Evolutionary conservation across 441 rosid species (phyloP), one percentile per base, ranked within the genome.

Genomic region (Arabidopsis hybrid): DNA sequence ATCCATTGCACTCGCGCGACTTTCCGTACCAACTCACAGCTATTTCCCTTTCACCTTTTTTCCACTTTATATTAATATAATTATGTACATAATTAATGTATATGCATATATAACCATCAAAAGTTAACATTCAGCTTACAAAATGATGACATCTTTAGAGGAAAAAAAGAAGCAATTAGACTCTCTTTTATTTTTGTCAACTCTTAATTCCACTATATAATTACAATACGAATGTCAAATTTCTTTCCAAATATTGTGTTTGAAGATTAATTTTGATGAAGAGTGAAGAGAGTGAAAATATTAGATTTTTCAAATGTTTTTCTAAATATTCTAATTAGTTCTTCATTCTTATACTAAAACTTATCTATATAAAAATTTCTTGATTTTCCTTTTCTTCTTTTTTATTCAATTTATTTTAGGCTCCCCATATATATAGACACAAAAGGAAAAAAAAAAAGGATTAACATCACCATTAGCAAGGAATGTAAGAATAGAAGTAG

Each of bases 11-110:
- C 39, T 60, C 52, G 26, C 26, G 26, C 26, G 29, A 34, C 62
- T 40, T 21, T 67, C 47, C 78, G 62, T 66, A 74, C 78, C 78
- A 74, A 74, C 55, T 46, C 67, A 39, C 35, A 39, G 60, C 66
- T 65, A 17, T 49, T 31, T 66, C 53, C 36, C 72, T 65, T 47
- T 39, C 60, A 66, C 60, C 36, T 38, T 57, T 73, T 43, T 46
- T n/a, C 51, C 38, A 46, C 36, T 17, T 36, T 49, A 49, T 47
- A 47, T 12, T 12, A 4, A 1, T 42, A 42, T 42, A 12, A 11
- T 42, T 2, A 13, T 43, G 5, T n/a, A n/a, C n/a, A 6, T 45
- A 26, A 21, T 21, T 2, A 21, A 26, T 3, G 29, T 26, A 45
- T 13, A n/a, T 5, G 7, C 17, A 46, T n/a, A 17, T 49, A 14